Evolutionary conservation across 176 grass and related monocot species (phyloP).

Genomic region (Pontederia paniculata): DNA sequence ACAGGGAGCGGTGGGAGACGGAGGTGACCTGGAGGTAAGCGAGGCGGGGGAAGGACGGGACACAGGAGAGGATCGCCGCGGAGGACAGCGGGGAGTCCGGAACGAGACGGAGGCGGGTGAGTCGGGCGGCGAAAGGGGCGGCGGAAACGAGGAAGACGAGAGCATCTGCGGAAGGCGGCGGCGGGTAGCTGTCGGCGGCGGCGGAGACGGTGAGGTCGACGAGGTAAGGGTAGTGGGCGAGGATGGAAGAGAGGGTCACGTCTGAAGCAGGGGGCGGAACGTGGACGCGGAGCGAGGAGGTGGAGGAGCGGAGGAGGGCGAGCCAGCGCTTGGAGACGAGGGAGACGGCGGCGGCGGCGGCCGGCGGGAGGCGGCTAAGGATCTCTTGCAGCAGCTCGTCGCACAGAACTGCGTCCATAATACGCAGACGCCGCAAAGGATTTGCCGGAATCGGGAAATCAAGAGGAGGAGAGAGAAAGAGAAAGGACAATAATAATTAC

Average conservation of each 20-base stretch:
- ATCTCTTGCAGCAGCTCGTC: slow-evolving; percentile 87
- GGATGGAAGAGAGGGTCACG: slow-evolving; percentile 35
- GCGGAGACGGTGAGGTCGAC: slow-evolving; percentile 40
- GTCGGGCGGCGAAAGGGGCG: slow-evolving; percentile 26
- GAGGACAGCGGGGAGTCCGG: slow-evolving; percentile 44
- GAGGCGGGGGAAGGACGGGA: slow-evolving; percentile 32
- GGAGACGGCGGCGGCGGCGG: slow-evolving; percentile 42
- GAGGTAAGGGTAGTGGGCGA: slow-evolving; percentile 53
- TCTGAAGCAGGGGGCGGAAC: slow-evolving; percentile 21
- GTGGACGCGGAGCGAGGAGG: slow-evolving; percentile 42
- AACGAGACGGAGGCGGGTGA: slow-evolving; percentile 44
- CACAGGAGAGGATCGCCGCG: slow-evolving; percentile 20
- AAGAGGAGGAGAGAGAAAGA: too few species aligned
- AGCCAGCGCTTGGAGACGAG: slow-evolving; percentile 87
- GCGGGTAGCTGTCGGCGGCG: not conserved
- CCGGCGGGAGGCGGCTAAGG: slow-evolving; percentile 41
- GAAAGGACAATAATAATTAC: not conserved
- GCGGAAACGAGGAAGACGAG: slow-evolving; percentile 36
- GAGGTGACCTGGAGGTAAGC: slow-evolving; percentile 55
- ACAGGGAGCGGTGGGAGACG: slow-evolving; percentile 23
- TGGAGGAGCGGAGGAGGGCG: slow-evolving; percentile 46
- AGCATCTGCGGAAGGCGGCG: slow-evolving; percentile 23
- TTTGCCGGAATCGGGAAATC: too few species aligned
- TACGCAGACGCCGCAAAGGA: too few species aligned
- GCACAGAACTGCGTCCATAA: slow-evolving; percentile 52